Base-by-base conservation (phyloP, 257 asterid genomes). In the Solanum sejunctum region DNA sequence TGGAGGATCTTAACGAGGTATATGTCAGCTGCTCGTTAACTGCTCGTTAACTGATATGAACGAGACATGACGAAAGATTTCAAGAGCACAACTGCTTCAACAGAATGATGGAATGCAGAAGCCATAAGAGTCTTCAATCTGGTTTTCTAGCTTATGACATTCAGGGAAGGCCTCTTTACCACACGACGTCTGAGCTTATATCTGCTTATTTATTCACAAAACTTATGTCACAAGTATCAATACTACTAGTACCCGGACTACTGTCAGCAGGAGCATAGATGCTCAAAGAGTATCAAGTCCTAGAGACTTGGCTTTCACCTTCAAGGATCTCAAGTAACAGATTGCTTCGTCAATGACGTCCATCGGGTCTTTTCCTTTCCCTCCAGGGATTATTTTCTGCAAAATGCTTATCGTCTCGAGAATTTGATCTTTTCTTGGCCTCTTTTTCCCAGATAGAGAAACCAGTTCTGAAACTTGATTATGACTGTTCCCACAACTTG, bases 331-430 rank as follows among this genome's bases (percentile, higher is more conserved):
- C 92, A 96, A 88, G 91, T 89, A 96, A 51, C 71, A 85, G 47
- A 96, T 93, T 8, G 99, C 97, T 86, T 92, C 95, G 36, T 94
- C 98, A 64, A 96, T 92, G 79, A 95, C 96, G 56, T 77, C 90
- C 54, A 88, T 61, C 0, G 95, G 87, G 23, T 91, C 93, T 89
- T 93, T 93, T 78, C 93, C 97, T 51, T 91, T 86, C 54, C 84
- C 92, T 49, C 88, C 87, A 3, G 99, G 98, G 86, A 96, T 87
- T 43, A 96, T 83, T 79, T 89, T 88, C 88, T 86, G 93, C 86
- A 96, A 89, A 85, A 91, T 86, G 85, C 88, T 87, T 81, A 93
- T 88, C 0, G 97, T 91, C 85, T 92, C 91, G 7, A 85, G 89
- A 81, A 96, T 89, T 85, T 89, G 88, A 67, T 91, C 95, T 80